These are phyloP conservation scores for Antrodiella citrinella DNA, from an alignment of 768 basidiomycete genomes.

Conservation along the genomic window DNA sequence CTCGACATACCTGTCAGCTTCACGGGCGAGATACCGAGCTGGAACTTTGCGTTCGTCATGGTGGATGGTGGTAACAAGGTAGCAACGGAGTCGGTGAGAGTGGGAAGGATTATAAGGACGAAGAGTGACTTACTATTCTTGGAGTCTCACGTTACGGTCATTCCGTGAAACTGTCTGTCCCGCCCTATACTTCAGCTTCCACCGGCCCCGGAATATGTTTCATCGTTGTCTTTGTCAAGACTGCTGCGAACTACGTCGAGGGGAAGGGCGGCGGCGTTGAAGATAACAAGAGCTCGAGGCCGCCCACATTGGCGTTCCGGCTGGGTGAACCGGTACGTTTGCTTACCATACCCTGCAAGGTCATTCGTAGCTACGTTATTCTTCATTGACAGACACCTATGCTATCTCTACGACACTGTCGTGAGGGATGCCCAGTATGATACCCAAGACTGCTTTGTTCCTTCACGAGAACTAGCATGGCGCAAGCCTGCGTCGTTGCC, in stretches of 20 bases:
- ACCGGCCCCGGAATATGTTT: neutral
- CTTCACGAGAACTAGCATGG: neutral
- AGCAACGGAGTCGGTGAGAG: neutral
- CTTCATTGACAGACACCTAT: neutral
- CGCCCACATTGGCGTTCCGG: neutral
- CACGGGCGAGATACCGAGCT: conserved; percentile 32
- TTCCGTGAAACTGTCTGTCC: neutral
- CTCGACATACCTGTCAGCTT: conserved; percentile 30
- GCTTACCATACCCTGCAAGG: neutral
- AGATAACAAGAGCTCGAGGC: neutral
- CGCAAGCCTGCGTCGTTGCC: neutral
- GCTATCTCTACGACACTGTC: neutral
- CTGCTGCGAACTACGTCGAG: neutral
- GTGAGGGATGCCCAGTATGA: neutral
- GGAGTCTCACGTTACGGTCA: neutral
- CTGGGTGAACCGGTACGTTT: neutral
- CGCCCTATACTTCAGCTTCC: too few relatives aligned
- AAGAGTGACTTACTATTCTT: neutral
- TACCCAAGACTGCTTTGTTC: neutral
- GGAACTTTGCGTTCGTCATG: conserved; percentile 16
- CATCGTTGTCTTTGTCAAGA: neutral
- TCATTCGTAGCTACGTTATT: neutral
- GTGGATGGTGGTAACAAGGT: neutral
- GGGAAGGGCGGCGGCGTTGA: neutral
- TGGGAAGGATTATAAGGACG: neutral